Evolutionary conservation across 2,329 filamentous ascomycete genomes (phyloP).

Genomic region (Aschersonia sp.): DNA sequence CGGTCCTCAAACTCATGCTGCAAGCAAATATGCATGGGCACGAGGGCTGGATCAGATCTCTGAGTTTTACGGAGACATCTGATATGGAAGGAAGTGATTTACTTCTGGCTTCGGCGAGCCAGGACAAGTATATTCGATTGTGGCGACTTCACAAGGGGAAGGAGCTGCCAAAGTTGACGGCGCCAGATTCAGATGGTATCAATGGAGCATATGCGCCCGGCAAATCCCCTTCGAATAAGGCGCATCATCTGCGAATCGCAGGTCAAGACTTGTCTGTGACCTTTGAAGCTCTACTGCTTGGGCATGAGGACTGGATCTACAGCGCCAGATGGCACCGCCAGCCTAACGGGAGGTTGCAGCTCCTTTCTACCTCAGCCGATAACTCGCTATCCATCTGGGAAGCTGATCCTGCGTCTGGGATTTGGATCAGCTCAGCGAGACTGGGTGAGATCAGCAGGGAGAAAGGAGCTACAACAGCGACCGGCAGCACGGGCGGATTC

Average conservation of each 20-base stretch:
- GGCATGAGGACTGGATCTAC: conserved; percentile 98
- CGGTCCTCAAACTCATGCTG: conserved; percentile 43
- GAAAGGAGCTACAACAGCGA: conserved; percentile 92
- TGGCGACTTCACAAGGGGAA: conserved; percentile 72
- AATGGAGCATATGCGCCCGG: conserved; percentile 47
- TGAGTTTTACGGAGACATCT: conserved; percentile 60
- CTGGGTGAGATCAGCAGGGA: conserved; percentile 89
- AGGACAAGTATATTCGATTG: conserved; percentile 92
- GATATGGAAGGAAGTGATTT: conserved; percentile 45
- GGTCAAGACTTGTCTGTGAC: conserved; percentile 62
- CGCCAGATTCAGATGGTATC: conserved; percentile 38
- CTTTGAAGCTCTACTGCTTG: conserved; percentile 85
- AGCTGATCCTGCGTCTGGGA: conserved; percentile 65
- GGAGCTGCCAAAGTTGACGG: conserved; percentile 43
- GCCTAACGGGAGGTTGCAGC: conserved; percentile 41
- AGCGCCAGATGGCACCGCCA: conserved; percentile 60
- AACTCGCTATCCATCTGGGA: conserved; percentile 94
- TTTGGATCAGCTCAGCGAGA: conserved; percentile 78
- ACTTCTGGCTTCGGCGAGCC: conserved; percentile 81
- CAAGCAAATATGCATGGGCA: conserved; percentile 75
- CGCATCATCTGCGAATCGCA: conserved; percentile 55
- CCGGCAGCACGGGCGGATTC: conserved; percentile 88
- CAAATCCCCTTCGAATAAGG: conserved; percentile 76
- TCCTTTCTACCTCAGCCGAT: conserved; percentile 85
- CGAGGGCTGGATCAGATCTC: conserved; percentile 84